phyloP scores from a whole-genome alignment of 2,329 filamentous ascomycete genomes.

The Fusarium compactum region DNA sequence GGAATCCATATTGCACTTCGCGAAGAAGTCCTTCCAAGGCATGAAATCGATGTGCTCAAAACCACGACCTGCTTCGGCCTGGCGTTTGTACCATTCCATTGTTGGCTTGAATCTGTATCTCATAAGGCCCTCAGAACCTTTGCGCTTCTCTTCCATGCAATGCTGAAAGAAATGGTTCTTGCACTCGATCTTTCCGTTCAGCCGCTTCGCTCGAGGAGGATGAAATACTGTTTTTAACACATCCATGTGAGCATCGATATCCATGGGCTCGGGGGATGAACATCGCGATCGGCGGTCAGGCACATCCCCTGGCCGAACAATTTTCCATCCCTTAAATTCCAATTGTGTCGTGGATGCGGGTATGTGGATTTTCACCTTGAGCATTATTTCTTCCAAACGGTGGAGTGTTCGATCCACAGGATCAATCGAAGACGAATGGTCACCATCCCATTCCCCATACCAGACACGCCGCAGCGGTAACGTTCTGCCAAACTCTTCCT shows the following conservation, averaged over 20 bases:
- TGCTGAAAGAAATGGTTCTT: slow-evolving; percentile 60
- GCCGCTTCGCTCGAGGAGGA: slow-evolving; percentile 54
- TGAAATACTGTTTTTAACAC: slow-evolving; percentile 59
- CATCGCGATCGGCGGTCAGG: background rate
- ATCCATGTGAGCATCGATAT: slow-evolving; percentile 38
- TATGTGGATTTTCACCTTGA: slow-evolving; percentile 51
- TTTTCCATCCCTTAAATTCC: slow-evolving; percentile 53
- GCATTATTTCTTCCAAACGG: slow-evolving; percentile 52
- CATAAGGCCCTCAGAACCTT: background rate
- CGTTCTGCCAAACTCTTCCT: slow-evolving; percentile 35
- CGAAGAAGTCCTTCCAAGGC: slow-evolving; percentile 58
- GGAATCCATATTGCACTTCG: slow-evolving; percentile 45
- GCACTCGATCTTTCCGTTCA: slow-evolving; percentile 49
- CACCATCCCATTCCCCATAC: slow-evolving; percentile 55
- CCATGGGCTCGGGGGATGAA: slow-evolving; percentile 32
- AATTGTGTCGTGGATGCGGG: slow-evolving; percentile 52
- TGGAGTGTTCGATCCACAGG: slow-evolving; percentile 59
- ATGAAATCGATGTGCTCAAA: slow-evolving; percentile 63
- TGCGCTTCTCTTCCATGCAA: slow-evolving; percentile 37
- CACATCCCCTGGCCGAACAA: slow-evolving; percentile 42
- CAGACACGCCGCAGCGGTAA: slow-evolving; percentile 59
- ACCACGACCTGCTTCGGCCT: slow-evolving; percentile 60
- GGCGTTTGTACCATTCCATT: slow-evolving; percentile 63
- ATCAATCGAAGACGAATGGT: slow-evolving; percentile 28
- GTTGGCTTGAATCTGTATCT: slow-evolving; percentile 61